A percentile compares a stretch with the other conserved stretches of the same genome.
phyloP scores from a whole-genome alignment of 1,284 basidiomycete genomes.

The Phellopilus nigrolimitatus region DNA sequence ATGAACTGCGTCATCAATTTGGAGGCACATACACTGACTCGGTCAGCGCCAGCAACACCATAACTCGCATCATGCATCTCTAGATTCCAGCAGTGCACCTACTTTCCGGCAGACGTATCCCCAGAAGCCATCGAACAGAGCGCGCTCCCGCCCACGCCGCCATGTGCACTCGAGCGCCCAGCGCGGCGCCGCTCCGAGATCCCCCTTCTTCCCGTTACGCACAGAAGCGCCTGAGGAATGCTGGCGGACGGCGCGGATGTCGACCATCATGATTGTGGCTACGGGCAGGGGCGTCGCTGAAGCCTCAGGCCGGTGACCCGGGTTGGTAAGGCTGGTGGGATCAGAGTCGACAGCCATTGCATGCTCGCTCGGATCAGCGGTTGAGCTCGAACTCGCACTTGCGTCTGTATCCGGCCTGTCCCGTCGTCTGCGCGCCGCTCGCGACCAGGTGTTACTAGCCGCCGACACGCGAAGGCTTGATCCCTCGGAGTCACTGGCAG shows the following conservation, averaged over 20 bases:
- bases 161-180: conserved; percentile 48
- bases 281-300: conserved; percentile 18
- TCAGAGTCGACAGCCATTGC: neutral
- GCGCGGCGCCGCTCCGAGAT: too few species aligned
- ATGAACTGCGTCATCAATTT: too few species aligned
- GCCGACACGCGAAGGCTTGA: conserved; percentile 39
- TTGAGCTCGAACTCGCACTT: neutral
- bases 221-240: too few species aligned
- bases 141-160: conserved; percentile 57
- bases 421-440: conserved; percentile 52
- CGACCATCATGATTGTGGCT: conserved; percentile 16
- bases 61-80: neutral
- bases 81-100: neutral
- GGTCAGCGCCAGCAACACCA: too few species aligned
- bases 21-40: too few species aligned
- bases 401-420: conserved; percentile 29
- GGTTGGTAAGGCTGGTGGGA: neutral
- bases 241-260: conserved; percentile 18
- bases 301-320: too few species aligned
- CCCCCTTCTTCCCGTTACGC: too few species aligned
- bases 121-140: conserved; percentile 64
- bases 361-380: neutral
- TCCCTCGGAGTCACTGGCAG: conserved; percentile 19
- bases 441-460: conserved; percentile 65
- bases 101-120: conserved; percentile 49